phyloP scores from a whole-genome alignment of 768 basidiomycete genomes.

The Hygrocybe coccinea region DNA sequence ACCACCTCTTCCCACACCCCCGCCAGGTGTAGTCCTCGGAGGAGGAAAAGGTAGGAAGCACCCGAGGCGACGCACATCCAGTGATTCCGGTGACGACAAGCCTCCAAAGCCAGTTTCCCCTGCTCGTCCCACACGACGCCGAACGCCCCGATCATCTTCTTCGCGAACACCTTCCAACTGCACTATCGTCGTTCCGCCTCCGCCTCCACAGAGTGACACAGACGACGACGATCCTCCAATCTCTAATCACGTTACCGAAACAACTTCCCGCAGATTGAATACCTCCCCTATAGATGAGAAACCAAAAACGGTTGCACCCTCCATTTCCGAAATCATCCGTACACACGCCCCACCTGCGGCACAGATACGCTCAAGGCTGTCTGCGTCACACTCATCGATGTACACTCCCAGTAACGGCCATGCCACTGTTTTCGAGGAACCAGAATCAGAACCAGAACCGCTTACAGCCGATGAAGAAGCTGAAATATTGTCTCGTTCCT shows the following conservation, averaged over 20 bases:
- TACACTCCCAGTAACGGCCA: constrained; percentile 47
- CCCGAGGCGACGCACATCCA: constrained; percentile 28
- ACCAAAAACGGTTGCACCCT: constrained; percentile 57
- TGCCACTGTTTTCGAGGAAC: constrained; percentile 46
- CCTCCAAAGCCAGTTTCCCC: constrained; percentile 24
- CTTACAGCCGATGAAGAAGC: constrained; percentile 52
- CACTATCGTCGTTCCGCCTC: constrained; percentile 11
- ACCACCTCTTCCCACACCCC: constrained; percentile 79
- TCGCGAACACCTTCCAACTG: constrained; percentile 27
- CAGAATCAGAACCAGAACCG: constrained; percentile 50
- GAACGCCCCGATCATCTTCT: constrained; percentile 26
- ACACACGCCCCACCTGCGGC: constrained; percentile 62
- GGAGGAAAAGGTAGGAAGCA: constrained; percentile 36
- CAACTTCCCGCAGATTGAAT: constrained; percentile 12
- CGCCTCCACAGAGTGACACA: constrained; percentile 11
- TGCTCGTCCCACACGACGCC: constrained; percentile 33
- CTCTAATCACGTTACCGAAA: constrained; percentile 9
- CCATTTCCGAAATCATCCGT: constrained; percentile 85
- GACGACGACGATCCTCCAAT: constrained; percentile 11
- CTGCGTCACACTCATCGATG: constrained; percentile 42
- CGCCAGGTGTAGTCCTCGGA: constrained; percentile 72
- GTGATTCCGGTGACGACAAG: constrained; percentile 51
- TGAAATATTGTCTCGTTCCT: constrained; percentile 72
- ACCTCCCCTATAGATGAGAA: constrained; percentile 26
- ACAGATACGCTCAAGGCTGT: constrained; percentile 45